Percentiles rank a stretch among this genome's conserved stretches.
Conservation (phyloP, 768 basidiomycete species). For the Boletus reticuloceps region DNA sequence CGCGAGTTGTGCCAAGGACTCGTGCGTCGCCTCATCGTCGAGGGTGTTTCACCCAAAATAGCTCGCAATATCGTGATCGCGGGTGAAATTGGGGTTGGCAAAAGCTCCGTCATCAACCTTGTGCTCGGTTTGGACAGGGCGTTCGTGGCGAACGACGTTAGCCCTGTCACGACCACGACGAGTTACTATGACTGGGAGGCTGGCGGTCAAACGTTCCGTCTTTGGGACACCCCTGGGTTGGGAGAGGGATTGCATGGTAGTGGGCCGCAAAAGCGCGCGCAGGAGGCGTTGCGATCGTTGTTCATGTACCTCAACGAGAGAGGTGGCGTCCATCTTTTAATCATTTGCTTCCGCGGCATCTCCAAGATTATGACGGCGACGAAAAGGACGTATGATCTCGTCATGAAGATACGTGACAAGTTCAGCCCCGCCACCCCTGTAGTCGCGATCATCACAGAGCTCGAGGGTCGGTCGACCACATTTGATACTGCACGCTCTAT, state of each 20-base stretch:
- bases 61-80: conserved; percentile 23
- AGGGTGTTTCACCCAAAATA: conserved; percentile 20
- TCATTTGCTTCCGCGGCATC: conserved; percentile 26
- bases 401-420: conserved; percentile 15
- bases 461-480: conserved; percentile 23
- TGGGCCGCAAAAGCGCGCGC: conserved; percentile 14
- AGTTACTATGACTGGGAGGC: conserved; percentile 14
- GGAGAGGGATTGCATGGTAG: conserved; percentile 21
- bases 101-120: conserved; percentile 29
- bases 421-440: conserved; percentile 19
- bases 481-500: conserved; percentile 20
- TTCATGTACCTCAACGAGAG: conserved; percentile 21
- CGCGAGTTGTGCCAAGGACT: conserved; percentile 14
- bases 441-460: conserved; percentile 30
- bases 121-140: conserved; percentile 23
- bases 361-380: conserved; percentile 14
- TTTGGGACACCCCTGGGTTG: conserved; percentile 34
- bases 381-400: conserved; percentile 18
- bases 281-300: conserved; percentile 19
- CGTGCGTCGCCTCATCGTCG: conserved; percentile 12
- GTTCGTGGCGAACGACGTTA: conserved; percentile 11
- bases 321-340: conserved; percentile 23
- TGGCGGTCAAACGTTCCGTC: conserved; percentile 10
- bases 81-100: conserved; percentile 29
- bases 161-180: conserved; percentile 15